Conservation (phyloP, 305 asterid species). For the Euphrasia arctica region DNA sequence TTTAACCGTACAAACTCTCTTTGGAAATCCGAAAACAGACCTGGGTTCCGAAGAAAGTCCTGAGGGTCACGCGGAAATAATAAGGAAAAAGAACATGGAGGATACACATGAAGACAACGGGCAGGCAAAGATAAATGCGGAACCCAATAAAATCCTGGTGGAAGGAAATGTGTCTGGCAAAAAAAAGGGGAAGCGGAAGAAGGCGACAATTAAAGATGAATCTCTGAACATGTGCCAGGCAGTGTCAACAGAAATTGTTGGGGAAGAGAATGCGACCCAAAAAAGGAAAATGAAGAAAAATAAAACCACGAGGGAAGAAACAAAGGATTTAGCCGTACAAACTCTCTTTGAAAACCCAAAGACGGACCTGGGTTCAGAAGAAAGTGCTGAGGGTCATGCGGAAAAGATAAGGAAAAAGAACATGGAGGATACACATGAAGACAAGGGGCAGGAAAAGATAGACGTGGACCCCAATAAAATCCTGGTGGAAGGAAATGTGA, state of each 20-base stretch:
- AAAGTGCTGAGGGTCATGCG: constrained; percentile 29
- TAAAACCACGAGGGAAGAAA: constrained; percentile 17
- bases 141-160: constrained; percentile 24
- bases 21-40: constrained; percentile 9
- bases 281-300: constrained; percentile 26
- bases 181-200: constrained; percentile 4
- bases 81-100: constrained; percentile 21
- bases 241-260: background rate
- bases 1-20: too few species aligned
- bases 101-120: constrained; percentile 24
- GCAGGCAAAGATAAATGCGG: constrained; percentile 20
- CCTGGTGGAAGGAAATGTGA: constrained; percentile 29
- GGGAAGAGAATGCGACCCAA: constrained; percentile 26
- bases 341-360: constrained; percentile 28
- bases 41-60: constrained; percentile 18
- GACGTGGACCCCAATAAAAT: constrained; percentile 21
- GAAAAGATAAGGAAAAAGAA: constrained; percentile 25
- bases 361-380: constrained; percentile 21
- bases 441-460: constrained; percentile 24
- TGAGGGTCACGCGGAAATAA: constrained; percentile 30
- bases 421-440: constrained; percentile 22
- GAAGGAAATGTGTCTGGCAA: constrained; percentile 27
- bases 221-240: too few species aligned
- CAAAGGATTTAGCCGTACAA: constrained; percentile 21
- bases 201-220: too few species aligned